Conservation (phyloP, 2,329 filamentous ascomycete genomes). For the Colletotrichum brevisporum region DNA sequence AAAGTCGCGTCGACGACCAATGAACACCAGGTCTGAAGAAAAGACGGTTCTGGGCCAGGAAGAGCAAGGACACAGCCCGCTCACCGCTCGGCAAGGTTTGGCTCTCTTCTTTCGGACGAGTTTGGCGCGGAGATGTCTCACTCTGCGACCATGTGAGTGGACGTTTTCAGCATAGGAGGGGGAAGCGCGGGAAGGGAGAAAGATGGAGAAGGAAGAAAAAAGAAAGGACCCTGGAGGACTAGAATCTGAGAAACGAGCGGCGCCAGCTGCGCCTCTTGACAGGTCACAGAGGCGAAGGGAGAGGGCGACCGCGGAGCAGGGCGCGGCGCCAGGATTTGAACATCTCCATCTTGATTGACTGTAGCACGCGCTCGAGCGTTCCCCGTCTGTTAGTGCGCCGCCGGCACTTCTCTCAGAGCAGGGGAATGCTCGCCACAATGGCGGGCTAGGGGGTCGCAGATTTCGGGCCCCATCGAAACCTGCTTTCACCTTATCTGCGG, state of each 20-base stretch:
- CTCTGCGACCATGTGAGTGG: constrained; percentile 13
- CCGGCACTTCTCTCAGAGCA: constrained; percentile 8
- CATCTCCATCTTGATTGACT: constrained; percentile 13
- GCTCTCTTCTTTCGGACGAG: too few relatives aligned
- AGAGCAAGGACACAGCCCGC: too few relatives aligned
- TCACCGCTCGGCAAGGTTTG: too few relatives aligned
- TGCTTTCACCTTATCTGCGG: constrained; percentile 13
- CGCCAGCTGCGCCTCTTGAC: neutral
- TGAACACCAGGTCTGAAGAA: too few relatives aligned
- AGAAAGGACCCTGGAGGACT: neutral
- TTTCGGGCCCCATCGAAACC: constrained; percentile 28
- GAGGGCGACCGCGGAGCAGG: neutral
- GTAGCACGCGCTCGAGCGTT: constrained; percentile 27
- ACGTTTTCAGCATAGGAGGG: constrained; percentile 5
- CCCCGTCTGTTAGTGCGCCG: constrained; percentile 8
- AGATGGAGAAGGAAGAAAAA: neutral
- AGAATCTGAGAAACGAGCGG: neutral
- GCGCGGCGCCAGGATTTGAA: constrained; percentile 2
- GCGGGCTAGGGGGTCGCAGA: neutral
- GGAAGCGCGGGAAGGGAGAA: neutral
- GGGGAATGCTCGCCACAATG: constrained; percentile 32
- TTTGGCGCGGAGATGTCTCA: constrained; percentile 28
- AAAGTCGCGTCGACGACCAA: neutral
- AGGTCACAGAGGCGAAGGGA: neutral
- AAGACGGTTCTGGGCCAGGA: too few relatives aligned